phyloP scores from a whole-genome alignment of 2,329 filamentous ascomycete species.

The Phaeophleospora eucalypticola region DNA sequence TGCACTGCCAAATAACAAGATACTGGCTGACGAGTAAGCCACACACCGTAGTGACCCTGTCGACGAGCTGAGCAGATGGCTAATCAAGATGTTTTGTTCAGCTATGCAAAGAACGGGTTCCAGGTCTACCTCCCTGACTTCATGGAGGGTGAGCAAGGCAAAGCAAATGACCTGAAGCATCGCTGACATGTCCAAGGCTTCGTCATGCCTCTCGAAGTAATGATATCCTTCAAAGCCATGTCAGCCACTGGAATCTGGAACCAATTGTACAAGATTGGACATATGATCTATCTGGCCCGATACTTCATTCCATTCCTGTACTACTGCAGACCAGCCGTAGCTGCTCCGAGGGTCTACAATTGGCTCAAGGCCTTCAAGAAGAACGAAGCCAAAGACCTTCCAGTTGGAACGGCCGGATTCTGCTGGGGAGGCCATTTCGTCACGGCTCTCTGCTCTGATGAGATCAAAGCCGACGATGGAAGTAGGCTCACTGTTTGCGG shows the following conservation, averaged over 20 bases:
- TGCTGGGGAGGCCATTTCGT: conserved; percentile 33
- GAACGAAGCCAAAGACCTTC: conserved; percentile 28
- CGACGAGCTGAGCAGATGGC: too few relatives aligned
- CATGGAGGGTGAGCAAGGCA: conserved; percentile 27
- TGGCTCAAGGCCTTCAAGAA: conserved; percentile 30
- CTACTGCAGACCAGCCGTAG: conserved; percentile 21
- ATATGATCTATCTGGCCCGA: conserved; percentile 23
- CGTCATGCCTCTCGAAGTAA: conserved; percentile 23
- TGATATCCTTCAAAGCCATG: conserved; percentile 31
- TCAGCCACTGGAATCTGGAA: conserved; percentile 29
- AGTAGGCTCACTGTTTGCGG: conserved; percentile 32
- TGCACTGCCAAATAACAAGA: conserved; percentile 34
- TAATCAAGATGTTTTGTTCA: too few relatives aligned
- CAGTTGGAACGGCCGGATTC: conserved; percentile 35
- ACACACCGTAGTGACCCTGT: too few relatives aligned
- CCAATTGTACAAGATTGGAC: conserved; percentile 30
- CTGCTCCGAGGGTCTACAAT: conserved; percentile 25
- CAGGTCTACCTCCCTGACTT: conserved; percentile 36
- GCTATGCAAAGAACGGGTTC: conserved; percentile 31
- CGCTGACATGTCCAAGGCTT: conserved; percentile 18
- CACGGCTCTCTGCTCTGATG: conserved; percentile 32
- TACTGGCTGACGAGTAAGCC: conserved; percentile 37
- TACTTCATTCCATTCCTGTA: conserved; percentile 28
- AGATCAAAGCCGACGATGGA: conserved; percentile 28
- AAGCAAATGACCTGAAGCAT: too few relatives aligned